Evolutionary conservation across 2,329 filamentous ascomycete genomes (phyloP).

Genomic region (Akanthomyces muscarius): DNA sequence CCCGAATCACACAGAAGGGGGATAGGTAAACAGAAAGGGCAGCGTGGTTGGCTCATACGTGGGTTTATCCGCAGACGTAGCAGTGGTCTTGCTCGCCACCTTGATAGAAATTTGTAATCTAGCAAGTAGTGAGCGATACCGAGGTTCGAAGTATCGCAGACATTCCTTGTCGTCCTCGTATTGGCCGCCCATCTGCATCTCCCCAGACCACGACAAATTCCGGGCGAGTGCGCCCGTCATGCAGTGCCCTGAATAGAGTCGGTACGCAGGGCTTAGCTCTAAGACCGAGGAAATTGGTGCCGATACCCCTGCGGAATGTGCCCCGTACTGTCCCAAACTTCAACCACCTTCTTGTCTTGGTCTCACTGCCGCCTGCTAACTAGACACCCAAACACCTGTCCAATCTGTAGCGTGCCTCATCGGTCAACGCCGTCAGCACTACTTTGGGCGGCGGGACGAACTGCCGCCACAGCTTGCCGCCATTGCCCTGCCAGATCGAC

Average conservation of each 20-base stretch:
- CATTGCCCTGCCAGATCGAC: background rate
- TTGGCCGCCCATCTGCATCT: background rate
- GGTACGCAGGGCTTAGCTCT: constrained; percentile 9
- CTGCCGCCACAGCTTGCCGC: constrained; percentile 9
- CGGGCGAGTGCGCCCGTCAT: background rate
- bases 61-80: too few species aligned
- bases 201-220: background rate
- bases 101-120: background rate
- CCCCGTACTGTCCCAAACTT: background rate
- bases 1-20: background rate
- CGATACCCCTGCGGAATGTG: constrained; percentile 9
- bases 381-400: background rate
- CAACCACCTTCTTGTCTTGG: background rate
- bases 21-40: background rate
- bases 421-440: constrained; percentile 9
- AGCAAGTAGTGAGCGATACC: too few species aligned
- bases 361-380: background rate
- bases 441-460: constrained; percentile 4
- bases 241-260: constrained; percentile 4
- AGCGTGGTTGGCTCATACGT: too few species aligned
- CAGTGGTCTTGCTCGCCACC: background rate
- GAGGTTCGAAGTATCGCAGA: too few species aligned
- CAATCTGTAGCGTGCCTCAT: background rate
- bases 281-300: constrained; percentile 8
- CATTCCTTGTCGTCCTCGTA: background rate